Evolutionary conservation across 371 early-diverging fungal species (phyloP).

Genomic region (Amoeboaphelidium protococcarum): DNA sequence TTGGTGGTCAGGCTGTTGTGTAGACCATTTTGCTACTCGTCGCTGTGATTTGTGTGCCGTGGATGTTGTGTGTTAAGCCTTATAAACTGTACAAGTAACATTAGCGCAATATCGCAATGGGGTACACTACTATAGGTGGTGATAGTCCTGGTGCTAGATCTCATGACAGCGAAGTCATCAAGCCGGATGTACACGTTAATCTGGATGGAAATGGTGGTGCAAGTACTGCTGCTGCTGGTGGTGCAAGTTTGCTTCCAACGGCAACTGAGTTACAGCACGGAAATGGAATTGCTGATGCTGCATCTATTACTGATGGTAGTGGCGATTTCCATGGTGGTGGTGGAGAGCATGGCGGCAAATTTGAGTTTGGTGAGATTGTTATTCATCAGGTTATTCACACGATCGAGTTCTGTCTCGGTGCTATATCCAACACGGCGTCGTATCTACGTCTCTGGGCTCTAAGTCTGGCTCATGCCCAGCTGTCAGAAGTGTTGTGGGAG

Average conservation of each 20-base stretch:
- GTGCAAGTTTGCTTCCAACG: too few species aligned
- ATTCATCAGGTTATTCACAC: conserved; percentile 96
- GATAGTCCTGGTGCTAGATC: not conserved
- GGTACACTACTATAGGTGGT: conserved; percentile 19
- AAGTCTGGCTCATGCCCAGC: conserved; percentile 95
- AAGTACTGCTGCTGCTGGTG: too few species aligned
- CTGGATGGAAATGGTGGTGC: too few species aligned
- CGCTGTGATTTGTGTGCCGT: conserved; percentile 82
- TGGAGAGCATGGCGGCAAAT: conserved; percentile 7
- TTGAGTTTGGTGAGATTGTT: conserved; percentile 78
- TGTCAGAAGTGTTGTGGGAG: conserved; percentile 91
- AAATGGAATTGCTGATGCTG: not conserved
- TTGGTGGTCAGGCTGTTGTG: conserved; percentile 58
- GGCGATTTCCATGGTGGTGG: not conserved
- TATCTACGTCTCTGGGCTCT: conserved; percentile 99
- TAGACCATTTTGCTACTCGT: conserved; percentile 59
- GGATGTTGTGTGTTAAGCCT: conserved; percentile 96
- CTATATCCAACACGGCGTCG: conserved; percentile 97
- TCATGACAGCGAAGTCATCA: not conserved
- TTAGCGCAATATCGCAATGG: conserved; percentile 33
- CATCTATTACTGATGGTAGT: not conserved
- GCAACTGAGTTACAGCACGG: not conserved
- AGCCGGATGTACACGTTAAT: too few species aligned
- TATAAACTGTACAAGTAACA: conserved; percentile 51
- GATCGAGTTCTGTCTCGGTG: conserved; percentile 94